Percentiles rank a stretch among this genome's conserved stretches.
These are phyloP conservation scores for Phytophthora europaea DNA, from an alignment of 352 stramenopile species.

Conservation along the genomic window DNA sequence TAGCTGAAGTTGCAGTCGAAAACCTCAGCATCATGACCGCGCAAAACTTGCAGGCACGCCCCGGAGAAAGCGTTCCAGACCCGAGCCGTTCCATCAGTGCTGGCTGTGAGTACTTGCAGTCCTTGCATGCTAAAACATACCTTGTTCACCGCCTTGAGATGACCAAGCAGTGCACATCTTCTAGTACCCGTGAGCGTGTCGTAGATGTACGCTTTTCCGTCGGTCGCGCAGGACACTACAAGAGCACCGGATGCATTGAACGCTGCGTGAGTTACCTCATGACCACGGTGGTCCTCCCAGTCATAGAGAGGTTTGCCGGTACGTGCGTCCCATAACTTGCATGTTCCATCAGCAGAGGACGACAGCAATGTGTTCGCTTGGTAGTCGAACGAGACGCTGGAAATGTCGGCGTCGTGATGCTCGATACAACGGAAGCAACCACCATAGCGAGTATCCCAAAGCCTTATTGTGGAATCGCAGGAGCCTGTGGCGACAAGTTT, in stretches of 20 bases:
- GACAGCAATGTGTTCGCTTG: conserved; percentile 62
- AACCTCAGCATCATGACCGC: conserved; percentile 74
- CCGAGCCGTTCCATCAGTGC: conserved; percentile 61
- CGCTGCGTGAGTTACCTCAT: conserved; percentile 61
- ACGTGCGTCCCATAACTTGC: conserved; percentile 80
- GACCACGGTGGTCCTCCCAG: conserved; percentile 51
- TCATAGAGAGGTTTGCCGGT: conserved; percentile 74
- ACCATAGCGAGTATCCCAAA: conserved; percentile 81
- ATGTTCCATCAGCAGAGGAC: conserved; percentile 63
- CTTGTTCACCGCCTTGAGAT: conserved; percentile 58
- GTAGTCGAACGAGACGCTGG: conserved; percentile 73
- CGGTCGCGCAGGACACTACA: conserved; percentile 57
- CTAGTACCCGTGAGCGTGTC: conserved; percentile 74
- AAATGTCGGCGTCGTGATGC: conserved; percentile 64
- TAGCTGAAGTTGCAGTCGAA: conserved; percentile 74
- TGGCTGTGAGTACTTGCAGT: conserved; percentile 65
- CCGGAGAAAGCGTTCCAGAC: conserved; percentile 81
- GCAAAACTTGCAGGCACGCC: conserved; percentile 68
- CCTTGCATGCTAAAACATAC: conserved; percentile 78
- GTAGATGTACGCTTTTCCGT: conserved; percentile 75
- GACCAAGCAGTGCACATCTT: conserved; percentile 54
- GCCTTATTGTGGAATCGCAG: conserved; percentile 72
- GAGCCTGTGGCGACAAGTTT: conserved; percentile 68
- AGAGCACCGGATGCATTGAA: conserved; percentile 81
- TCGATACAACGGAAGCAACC: conserved; percentile 80